Evolutionary conservation across 768 basidiomycete species (phyloP).

Genomic region (Mycena crocata): DNA sequence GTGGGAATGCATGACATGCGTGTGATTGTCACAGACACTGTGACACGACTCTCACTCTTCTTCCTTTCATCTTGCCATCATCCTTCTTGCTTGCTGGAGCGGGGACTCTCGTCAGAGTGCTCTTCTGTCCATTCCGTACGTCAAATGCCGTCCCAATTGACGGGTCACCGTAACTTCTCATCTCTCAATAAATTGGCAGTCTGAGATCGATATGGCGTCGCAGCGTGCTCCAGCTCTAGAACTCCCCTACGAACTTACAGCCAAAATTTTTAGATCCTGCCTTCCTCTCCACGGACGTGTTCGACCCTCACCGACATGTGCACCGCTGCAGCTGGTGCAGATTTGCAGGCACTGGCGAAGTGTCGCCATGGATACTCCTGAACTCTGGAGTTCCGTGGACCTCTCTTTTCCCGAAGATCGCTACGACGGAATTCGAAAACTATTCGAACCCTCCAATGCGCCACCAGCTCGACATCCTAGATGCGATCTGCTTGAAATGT

Average conservation of each 20-base stretch:
- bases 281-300: not conserved
- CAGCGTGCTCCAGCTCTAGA: too few relatives aligned
- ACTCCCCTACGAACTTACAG: slow-evolving; percentile 1
- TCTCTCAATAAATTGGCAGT: too few relatives aligned
- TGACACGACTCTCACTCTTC: too few relatives aligned
- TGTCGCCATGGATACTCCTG: not conserved
- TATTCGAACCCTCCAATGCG: not conserved
- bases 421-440: not conserved
- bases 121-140: too few relatives aligned
- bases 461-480: not conserved
- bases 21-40: too few relatives aligned
- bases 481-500: not conserved
- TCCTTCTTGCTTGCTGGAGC: too few relatives aligned
- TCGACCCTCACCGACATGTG: not conserved
- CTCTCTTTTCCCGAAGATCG: not conserved
- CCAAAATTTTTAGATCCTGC: not conserved
- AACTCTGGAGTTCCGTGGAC: slow-evolving; percentile 2
- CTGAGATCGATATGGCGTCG: too few relatives aligned
- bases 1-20: too few relatives aligned
- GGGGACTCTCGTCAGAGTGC: too few relatives aligned
- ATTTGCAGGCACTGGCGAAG: not conserved
- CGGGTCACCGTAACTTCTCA: too few relatives aligned
- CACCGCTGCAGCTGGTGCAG: not conserved
- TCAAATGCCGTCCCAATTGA: too few relatives aligned
- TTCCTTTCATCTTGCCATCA: too few relatives aligned